Evolutionary conservation across 208 protist species (phyloP).

Genomic region (Leishmania martiniquensis): DNA sequence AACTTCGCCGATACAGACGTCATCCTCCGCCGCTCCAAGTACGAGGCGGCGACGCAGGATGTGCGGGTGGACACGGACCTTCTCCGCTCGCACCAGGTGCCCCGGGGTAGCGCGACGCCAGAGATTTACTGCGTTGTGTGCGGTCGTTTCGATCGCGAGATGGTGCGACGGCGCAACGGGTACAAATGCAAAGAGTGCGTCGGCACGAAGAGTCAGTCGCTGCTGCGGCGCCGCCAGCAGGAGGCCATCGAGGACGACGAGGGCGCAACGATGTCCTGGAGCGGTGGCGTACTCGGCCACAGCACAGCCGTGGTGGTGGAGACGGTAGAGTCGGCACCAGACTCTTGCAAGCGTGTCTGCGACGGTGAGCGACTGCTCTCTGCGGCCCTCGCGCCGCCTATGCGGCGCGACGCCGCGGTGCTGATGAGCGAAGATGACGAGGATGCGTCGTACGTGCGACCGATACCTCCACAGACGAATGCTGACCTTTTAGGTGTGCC

Average conservation of each 20-base stretch:
- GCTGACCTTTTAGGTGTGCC: slow-evolving; percentile 28
- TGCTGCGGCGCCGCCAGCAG: slow-evolving; percentile 61
- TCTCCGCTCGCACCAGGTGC: slow-evolving; percentile 57
- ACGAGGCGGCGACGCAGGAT: slow-evolving; percentile 40
- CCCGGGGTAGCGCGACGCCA: slow-evolving; percentile 33
- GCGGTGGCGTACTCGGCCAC: slow-evolving; percentile 17
- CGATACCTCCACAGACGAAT: slow-evolving; percentile 27
- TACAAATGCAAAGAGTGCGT: slow-evolving; percentile 86
- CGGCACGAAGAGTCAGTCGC: slow-evolving; percentile 69
- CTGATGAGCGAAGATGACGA: slow-evolving; percentile 24
- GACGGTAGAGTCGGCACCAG: slow-evolving; percentile 15
- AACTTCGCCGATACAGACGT: slow-evolving; percentile 78
- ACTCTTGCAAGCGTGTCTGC: neutral
- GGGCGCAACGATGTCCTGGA: neutral
- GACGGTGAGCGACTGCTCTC: neutral
- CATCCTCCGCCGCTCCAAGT: slow-evolving; percentile 59
- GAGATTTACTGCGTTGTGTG: slow-evolving; percentile 85
- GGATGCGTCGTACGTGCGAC: slow-evolving; percentile 42
- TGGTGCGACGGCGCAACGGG: slow-evolving; percentile 73
- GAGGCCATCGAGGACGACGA: slow-evolving; percentile 30
- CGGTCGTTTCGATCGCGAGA: slow-evolving; percentile 78
- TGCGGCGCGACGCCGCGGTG: neutral
- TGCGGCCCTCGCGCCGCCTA: neutral
- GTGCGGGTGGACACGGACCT: slow-evolving; percentile 72
- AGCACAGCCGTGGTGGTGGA: slow-evolving; percentile 30